Evolutionary conservation across 2,329 filamentous ascomycete species (phyloP).

Genomic region (Colletotrichum noveboracense): DNA sequence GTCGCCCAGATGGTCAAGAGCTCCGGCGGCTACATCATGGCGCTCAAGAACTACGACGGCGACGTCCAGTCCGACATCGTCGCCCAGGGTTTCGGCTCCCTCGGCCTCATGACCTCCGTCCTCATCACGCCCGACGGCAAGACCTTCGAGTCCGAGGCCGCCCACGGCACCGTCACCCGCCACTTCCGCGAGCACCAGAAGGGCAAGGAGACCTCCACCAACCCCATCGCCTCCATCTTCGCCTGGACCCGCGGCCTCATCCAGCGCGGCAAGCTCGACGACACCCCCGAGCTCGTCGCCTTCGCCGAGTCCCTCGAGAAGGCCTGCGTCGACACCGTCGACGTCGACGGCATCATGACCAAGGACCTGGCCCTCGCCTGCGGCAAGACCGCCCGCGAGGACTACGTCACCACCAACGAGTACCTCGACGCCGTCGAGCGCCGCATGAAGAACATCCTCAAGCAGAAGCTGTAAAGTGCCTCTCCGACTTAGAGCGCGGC

Average conservation of each 20-base stretch:
- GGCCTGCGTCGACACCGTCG: constrained; percentile 93
- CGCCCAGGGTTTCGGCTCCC: constrained; percentile 96
- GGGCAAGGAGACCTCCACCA: constrained; percentile 95
- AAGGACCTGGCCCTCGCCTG: constrained; percentile 97
- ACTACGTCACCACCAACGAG: constrained; percentile 90
- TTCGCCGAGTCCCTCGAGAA: constrained; percentile 93
- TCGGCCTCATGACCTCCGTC: constrained; percentile 98
- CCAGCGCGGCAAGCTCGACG: constrained; percentile 91
- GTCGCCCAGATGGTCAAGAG: constrained; percentile 99
- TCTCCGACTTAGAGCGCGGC: background rate
- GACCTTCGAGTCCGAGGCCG: constrained; percentile 96
- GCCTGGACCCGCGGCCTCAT: constrained; percentile 95
- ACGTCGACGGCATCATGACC: constrained; percentile 96
- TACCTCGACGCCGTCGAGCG: constrained; percentile 94
- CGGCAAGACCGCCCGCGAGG: constrained; percentile 81
- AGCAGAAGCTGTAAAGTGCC: constrained; percentile 71
- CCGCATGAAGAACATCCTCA: constrained; percentile 80
- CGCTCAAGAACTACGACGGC: constrained; percentile 99
- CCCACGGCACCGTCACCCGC: constrained; percentile 96
- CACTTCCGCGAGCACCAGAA: constrained; percentile 99
- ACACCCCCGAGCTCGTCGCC: constrained; percentile 87
- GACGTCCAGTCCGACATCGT: constrained; percentile 99
- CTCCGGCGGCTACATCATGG: constrained; percentile 94
- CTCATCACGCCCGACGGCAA: constrained; percentile 96
- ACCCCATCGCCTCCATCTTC: constrained; percentile 99